Conservation (phyloP, 2,329 filamentous ascomycete species). For the Alternaria tenuissima region DNA sequence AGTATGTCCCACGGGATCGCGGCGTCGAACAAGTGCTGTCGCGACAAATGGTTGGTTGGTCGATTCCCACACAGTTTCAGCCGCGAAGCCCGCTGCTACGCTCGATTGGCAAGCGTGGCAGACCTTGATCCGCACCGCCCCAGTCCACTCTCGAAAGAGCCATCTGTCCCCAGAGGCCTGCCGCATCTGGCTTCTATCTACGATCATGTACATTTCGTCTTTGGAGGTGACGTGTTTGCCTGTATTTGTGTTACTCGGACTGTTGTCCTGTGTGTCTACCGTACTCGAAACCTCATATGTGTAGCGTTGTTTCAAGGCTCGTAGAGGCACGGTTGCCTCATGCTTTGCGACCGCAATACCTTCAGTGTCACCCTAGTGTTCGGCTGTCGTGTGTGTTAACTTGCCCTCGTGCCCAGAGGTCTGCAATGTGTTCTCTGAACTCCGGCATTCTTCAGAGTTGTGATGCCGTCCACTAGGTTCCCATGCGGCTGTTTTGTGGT, state of each 20-base stretch:
- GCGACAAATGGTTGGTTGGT: constrained; percentile 3
- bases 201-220: constrained; percentile 6
- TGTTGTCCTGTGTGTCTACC: constrained; percentile 14
- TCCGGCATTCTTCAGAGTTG: constrained; percentile 9
- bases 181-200: constrained; percentile 9
- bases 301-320: background rate
- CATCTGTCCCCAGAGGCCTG: constrained; percentile 18
- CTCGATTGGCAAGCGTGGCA: constrained; percentile 9
- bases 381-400: constrained; percentile 12
- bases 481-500: background rate
- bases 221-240: constrained; percentile 7
- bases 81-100: constrained; percentile 20
- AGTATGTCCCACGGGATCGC: constrained; percentile 22
- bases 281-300: background rate
- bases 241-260: constrained; percentile 1
- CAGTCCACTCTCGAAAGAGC: constrained; percentile 12
- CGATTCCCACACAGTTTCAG: constrained; percentile 17
- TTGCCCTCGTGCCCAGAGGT: background rate
- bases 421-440: background rate
- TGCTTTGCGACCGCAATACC: constrained; percentile 19
- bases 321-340: constrained; percentile 2
- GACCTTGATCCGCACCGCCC: constrained; percentile 17
- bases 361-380: constrained; percentile 13
- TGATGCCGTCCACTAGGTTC: constrained; percentile 15
- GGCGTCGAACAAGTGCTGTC: constrained; percentile 9